These are phyloP conservation scores for Perilla frutescens DNA, from an alignment of 257 asterid species.

Conservation along the genomic window DNA sequence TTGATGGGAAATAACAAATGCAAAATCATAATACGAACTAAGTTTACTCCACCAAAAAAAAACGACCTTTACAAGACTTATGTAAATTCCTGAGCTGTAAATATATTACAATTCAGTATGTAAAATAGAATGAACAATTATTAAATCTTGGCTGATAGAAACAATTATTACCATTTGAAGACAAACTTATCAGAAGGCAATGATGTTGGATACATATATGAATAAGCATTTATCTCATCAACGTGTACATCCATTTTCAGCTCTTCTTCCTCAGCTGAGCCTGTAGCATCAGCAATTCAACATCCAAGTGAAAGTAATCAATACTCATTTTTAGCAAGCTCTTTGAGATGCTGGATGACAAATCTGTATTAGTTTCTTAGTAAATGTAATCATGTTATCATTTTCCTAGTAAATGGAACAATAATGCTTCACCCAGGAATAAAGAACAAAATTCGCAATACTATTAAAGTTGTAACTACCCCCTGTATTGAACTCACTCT, in stretches of 20 bases:
- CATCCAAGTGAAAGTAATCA: conserved; percentile 22
- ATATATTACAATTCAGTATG: conserved; percentile 1
- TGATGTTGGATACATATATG: conserved; percentile 73
- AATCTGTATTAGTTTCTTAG: background rate
- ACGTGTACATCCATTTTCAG: conserved; percentile 60
- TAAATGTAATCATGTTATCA: conserved; percentile 1
- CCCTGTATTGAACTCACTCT: too few species aligned
- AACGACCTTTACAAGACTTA: background rate
- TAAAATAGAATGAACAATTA: conserved; percentile 6
- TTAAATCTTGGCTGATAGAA: background rate
- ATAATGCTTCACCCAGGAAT: background rate
- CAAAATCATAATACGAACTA: background rate
- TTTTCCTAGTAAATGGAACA: background rate
- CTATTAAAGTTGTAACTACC: background rate
- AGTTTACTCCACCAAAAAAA: background rate
- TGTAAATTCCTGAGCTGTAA: background rate
- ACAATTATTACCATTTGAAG: conserved; percentile 78
- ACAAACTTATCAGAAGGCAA: conserved; percentile 64
- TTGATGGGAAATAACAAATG: background rate
- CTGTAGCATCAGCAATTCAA: conserved; percentile 44
- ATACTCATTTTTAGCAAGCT: conserved; percentile 24
- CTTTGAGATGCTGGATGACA: conserved; percentile 24
- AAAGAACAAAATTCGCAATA: background rate
- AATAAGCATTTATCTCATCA: conserved; percentile 88
- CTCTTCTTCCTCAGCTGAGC: conserved; percentile 65